Evolutionary conservation across 2,329 filamentous ascomycete genomes (phyloP).

Genomic region (Cercospora zeina): DNA sequence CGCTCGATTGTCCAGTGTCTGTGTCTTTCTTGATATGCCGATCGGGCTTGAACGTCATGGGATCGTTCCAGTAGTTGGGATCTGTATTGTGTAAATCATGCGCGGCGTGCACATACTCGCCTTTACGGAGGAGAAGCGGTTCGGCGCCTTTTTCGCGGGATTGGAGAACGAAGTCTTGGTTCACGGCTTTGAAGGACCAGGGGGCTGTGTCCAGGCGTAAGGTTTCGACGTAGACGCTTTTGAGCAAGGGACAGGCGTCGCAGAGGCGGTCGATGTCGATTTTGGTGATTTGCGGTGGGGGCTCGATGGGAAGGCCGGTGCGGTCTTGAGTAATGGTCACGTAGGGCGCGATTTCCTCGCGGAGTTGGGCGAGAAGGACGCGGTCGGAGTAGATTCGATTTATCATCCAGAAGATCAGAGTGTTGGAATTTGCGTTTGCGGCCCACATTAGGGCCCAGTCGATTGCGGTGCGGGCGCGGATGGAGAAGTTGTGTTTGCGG

Average conservation of each 20-base stretch:
- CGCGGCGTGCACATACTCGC: constrained; percentile 42
- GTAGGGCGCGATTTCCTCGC: constrained; percentile 41
- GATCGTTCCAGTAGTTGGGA: constrained; percentile 39
- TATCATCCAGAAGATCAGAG: constrained; percentile 47
- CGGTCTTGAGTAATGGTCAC: constrained; percentile 36
- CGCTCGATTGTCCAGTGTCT: constrained; percentile 30
- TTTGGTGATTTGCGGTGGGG: constrained; percentile 37
- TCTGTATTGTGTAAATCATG: constrained; percentile 44
- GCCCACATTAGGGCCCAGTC: constrained; percentile 59
- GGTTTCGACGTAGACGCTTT: constrained; percentile 44
- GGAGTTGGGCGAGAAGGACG: constrained; percentile 37
- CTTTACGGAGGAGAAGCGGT: constrained; percentile 39
- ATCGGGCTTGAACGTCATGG: constrained; percentile 38
- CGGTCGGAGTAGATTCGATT: constrained; percentile 41
- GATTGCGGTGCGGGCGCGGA: constrained; percentile 38
- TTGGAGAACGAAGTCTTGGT: constrained; percentile 41
- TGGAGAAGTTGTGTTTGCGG: constrained; percentile 36
- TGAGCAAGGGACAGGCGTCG: constrained; percentile 41
- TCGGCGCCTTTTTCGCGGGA: constrained; percentile 41
- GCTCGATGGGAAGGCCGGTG: constrained; percentile 39
- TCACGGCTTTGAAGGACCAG: constrained; percentile 42
- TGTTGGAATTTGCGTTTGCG: constrained; percentile 55
- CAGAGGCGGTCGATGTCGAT: constrained; percentile 41
- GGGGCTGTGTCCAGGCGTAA: constrained; percentile 41
- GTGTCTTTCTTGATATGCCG: constrained; percentile 40